A percentile compares a stretch with the other conserved stretches of the same genome.
phyloP scores from a whole-genome alignment of 257 asterid species.

The Penstemon eatonii region DNA sequence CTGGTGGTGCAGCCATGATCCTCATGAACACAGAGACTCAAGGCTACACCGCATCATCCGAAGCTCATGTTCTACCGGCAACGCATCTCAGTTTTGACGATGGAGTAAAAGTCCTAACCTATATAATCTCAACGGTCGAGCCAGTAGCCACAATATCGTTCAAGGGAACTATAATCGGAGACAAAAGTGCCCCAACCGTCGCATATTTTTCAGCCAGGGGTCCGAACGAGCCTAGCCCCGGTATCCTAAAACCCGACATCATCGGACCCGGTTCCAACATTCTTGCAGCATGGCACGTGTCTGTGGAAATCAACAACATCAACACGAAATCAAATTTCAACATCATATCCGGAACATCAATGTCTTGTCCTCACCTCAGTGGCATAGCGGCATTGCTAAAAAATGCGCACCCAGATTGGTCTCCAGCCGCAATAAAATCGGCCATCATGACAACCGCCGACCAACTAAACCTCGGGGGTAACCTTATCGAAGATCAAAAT shows the following conservation, averaged over 20 bases:
- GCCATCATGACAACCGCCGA: constrained; percentile 23
- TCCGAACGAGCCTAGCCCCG: not conserved
- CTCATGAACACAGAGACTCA: not conserved
- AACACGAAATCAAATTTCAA: constrained; percentile 23
- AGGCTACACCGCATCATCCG: constrained; percentile 1
- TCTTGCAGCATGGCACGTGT: constrained; percentile 16
- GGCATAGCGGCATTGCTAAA: constrained; percentile 6
- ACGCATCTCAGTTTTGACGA: constrained; percentile 16
- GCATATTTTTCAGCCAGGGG: constrained; percentile 8
- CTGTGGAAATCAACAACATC: constrained; percentile 10
- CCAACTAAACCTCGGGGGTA: not conserved
- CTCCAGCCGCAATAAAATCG: constrained; percentile 17
- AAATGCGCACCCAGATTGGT: constrained; percentile 18
- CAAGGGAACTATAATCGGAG: constrained; percentile 9
- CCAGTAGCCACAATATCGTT: constrained; percentile 19
- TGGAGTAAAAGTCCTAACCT: not conserved
- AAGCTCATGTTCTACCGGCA: constrained; percentile 16
- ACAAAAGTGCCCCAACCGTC: not conserved
- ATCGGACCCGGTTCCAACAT: constrained; percentile 19
- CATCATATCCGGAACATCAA: constrained; percentile 25
- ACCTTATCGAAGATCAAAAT: constrained; percentile 3
- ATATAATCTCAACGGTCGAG: not conserved
- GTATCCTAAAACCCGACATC: constrained; percentile 23
- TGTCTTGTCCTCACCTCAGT: constrained; percentile 26
- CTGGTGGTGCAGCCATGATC: constrained; percentile 27